Percentiles rank a stretch among this genome's conserved stretches.
These are phyloP conservation scores for Vaccinium corymbosum DNA, from an alignment of 148 eudicot genomes.

Conservation along the genomic window DNA sequence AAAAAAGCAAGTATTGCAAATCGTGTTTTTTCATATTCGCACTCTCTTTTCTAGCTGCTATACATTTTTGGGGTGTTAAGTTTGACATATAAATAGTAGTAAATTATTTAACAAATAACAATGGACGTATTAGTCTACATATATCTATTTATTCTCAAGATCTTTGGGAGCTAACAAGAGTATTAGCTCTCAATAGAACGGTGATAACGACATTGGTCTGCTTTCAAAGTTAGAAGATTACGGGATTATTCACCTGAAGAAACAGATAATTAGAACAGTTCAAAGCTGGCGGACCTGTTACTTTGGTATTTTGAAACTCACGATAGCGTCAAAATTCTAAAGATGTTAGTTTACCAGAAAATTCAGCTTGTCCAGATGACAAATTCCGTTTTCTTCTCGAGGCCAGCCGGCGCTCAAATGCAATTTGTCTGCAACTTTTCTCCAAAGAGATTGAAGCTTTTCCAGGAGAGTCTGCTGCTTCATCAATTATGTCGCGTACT, in stretches of 20 bases:
- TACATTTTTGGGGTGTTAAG: too few relatives aligned
- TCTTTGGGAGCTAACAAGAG: background rate
- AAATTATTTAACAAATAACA: background rate
- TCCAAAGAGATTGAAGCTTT: slow-evolving; percentile 68
- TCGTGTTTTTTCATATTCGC: background rate
- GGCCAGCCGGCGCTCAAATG: slow-evolving; percentile 78
- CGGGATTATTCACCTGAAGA: background rate
- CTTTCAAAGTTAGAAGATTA: background rate
- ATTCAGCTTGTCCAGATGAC: slow-evolving; percentile 66
- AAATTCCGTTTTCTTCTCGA: slow-evolving; percentile 63
- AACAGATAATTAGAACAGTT: background rate
- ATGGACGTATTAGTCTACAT: background rate
- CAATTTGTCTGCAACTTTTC: slow-evolving; percentile 77
- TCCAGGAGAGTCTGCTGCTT: slow-evolving; percentile 86
- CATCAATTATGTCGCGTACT: slow-evolving; percentile 79
- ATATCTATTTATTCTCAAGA: background rate
- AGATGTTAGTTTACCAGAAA: slow-evolving; percentile 41
- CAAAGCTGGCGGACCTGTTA: background rate
- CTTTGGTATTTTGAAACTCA: slow-evolving; percentile 8
- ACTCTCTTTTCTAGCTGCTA: background rate
- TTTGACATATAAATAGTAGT: background rate
- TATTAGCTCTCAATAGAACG: background rate
- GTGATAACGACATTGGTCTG: background rate
- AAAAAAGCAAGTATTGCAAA: background rate
- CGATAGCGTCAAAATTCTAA: slow-evolving; percentile 26